Conservation (phyloP, 2,329 filamentous ascomycete species). For the Penicillium expansum region DNA sequence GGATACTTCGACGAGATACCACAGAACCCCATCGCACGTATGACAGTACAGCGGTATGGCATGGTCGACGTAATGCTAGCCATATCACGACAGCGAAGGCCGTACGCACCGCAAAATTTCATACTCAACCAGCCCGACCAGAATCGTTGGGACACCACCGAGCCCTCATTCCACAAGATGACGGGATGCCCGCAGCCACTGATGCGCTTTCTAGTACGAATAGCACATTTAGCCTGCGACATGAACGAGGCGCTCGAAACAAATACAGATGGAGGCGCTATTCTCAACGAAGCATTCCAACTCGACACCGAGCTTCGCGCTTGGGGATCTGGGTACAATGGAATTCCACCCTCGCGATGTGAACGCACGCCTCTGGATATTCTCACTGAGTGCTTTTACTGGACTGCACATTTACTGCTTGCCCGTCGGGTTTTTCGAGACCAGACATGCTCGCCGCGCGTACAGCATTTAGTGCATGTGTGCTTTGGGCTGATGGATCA, state of each 20-base stretch:
- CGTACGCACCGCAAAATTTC: conserved; percentile 19
- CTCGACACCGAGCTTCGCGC: conserved; percentile 22
- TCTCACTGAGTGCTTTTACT: conserved; percentile 25
- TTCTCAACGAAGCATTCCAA: conserved; percentile 15
- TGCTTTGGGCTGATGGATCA: conserved; percentile 24
- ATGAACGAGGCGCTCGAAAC: conserved; percentile 10
- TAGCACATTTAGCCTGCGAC: conserved; percentile 24
- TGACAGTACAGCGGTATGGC: conserved; percentile 22
- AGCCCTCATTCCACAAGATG: conserved; percentile 27
- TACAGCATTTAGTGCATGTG: conserved; percentile 21
- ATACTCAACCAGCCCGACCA: conserved; percentile 18
- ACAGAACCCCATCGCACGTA: conserved; percentile 14
- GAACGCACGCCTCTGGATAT: conserved; percentile 20
- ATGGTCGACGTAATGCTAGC: conserved; percentile 28
- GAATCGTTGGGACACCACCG: conserved; percentile 18
- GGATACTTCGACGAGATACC: conserved; percentile 16
- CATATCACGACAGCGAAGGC: conserved; percentile 22
- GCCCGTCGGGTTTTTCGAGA: conserved; percentile 24
- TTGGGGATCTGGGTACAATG: conserved; percentile 17
- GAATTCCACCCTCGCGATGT: not conserved
- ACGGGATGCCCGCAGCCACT: conserved; percentile 25
- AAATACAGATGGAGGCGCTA: not conserved
- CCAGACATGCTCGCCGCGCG: conserved; percentile 18
- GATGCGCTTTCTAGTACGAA: conserved; percentile 23
- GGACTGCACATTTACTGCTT: conserved; percentile 24